Conservation (phyloP, 177 flowering plant genomes). For the Telopea speciosissima region DNA sequence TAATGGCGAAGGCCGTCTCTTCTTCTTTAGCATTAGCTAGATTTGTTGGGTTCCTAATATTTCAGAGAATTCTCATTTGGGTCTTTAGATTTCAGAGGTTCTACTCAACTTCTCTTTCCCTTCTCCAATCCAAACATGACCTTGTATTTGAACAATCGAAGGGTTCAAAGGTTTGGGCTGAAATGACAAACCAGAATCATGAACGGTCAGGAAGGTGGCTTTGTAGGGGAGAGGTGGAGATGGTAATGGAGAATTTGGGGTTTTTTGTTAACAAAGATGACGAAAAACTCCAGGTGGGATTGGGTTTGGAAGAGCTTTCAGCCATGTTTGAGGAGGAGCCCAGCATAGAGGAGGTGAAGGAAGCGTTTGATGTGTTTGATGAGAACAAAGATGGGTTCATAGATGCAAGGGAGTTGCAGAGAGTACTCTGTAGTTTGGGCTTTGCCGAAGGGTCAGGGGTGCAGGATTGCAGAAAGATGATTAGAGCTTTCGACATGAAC, state of each 20-base stretch:
- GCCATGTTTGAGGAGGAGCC: no score
- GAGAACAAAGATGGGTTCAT: no score
- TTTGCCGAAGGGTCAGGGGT: no score
- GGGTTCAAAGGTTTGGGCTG: neutral
- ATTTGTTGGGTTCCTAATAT: constrained; percentile 8
- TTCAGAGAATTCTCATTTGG: constrained; percentile 9
- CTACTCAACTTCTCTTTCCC: constrained; percentile 13
- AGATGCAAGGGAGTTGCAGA: no score
- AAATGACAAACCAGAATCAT: neutral
- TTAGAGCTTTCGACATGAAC: no score
- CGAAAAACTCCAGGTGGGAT: no score
- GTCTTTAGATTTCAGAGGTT: constrained; percentile 6
- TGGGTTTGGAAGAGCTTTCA: no score
- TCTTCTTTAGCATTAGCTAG: constrained; percentile 2
- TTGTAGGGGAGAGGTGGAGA: constrained; percentile 35
- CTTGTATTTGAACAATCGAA: neutral
- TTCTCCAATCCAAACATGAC: constrained; percentile 7
- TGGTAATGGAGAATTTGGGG: constrained; percentile 31
- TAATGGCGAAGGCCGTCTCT: constrained; percentile 2
- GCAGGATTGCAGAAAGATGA: no score
- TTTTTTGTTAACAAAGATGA: no score
- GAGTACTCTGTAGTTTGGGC: no score
- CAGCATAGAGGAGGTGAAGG: no score
- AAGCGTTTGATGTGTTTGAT: no score
- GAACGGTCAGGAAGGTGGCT: constrained; percentile 32